Percentiles rank a stretch among this genome's conserved stretches.
phyloP scores from a whole-genome alignment of 768 basidiomycete genomes.

The Boletales sp. region DNA sequence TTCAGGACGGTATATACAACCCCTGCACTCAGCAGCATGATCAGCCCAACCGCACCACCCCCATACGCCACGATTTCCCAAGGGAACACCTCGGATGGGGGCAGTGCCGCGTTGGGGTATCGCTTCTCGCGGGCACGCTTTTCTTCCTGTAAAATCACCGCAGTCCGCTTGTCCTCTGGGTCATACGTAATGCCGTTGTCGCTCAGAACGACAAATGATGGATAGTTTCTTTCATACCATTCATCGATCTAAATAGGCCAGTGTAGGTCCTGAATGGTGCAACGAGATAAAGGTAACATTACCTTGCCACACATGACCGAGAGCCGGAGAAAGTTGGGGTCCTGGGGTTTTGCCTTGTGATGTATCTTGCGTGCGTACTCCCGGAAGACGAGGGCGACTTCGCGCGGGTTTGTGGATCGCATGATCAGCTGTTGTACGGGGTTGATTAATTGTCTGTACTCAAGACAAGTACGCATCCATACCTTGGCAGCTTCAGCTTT shows the following conservation, averaged over 20 bases:
- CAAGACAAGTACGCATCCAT: slow-evolving; percentile 18
- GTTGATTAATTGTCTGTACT: neutral
- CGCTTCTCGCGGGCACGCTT: slow-evolving; percentile 35
- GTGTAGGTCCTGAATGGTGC: slow-evolving; percentile 7
- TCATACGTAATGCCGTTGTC: slow-evolving; percentile 36
- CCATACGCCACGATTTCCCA: slow-evolving; percentile 32
- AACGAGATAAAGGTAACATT: slow-evolving; percentile 11
- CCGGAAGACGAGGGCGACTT: slow-evolving; percentile 86
- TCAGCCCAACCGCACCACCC: slow-evolving; percentile 22
- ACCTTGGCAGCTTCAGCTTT: slow-evolving; percentile 86
- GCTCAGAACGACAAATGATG: slow-evolving; percentile 66
- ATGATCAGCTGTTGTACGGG: slow-evolving; percentile 69
- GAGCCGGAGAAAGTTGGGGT: slow-evolving; percentile 83
- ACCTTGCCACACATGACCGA: slow-evolving; percentile 85
- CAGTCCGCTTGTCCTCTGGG: slow-evolving; percentile 53
- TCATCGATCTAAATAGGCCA: slow-evolving; percentile 66
- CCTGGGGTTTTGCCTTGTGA: slow-evolving; percentile 68
- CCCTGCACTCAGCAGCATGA: slow-evolving; percentile 24
- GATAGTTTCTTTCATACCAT: slow-evolving; percentile 93
- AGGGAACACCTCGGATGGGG: slow-evolving; percentile 13
- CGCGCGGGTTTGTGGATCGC: slow-evolving; percentile 86
- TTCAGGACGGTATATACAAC: slow-evolving; percentile 24
- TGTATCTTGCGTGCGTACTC: slow-evolving; percentile 82
- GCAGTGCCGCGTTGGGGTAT: slow-evolving; percentile 8
- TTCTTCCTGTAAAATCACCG: slow-evolving; percentile 44